Conservation (phyloP, 345 rosid genomes). For the Kandelia obovata region DNA sequence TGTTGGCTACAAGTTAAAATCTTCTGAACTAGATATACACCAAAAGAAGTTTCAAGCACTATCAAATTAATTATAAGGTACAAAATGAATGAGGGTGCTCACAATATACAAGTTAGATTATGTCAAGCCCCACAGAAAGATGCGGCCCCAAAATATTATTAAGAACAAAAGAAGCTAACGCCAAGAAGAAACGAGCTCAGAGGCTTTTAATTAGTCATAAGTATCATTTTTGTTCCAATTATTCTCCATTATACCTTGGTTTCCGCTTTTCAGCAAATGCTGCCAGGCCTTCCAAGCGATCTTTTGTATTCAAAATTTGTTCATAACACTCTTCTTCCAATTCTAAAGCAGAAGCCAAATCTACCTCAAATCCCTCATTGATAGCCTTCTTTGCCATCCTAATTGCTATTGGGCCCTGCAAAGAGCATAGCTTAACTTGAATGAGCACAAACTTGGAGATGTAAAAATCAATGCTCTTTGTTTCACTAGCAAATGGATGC, state of each 20-base stretch:
- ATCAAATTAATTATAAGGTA: background rate
- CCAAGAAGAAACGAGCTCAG: background rate
- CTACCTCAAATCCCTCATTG: constrained; percentile 59
- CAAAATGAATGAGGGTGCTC: background rate
- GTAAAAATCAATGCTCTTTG: background rate
- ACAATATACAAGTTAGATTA: background rate
- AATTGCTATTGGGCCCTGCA: constrained; percentile 77
- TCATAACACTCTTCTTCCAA: constrained; percentile 75
- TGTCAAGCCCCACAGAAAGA: background rate
- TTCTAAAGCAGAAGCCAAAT: constrained; percentile 52
- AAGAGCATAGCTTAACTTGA: constrained; percentile 4
- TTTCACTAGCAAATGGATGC: background rate
- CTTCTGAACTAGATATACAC: background rate
- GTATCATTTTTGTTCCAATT: constrained; percentile 9
- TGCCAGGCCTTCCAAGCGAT: constrained; percentile 84
- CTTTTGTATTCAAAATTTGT: constrained; percentile 52
- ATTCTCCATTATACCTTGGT: constrained; percentile 60
- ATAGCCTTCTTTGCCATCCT: constrained; percentile 85
- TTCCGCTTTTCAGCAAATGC: constrained; percentile 90
- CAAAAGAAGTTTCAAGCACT: background rate
- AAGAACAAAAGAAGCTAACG: background rate
- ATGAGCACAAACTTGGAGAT: background rate
- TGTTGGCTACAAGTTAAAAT: background rate
- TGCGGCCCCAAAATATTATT: background rate
- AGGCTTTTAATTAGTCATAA: background rate